These are phyloP conservation scores for Psilocybe azurescens DNA, from an alignment of 768 basidiomycete genomes.

Conservation along the genomic window DNA sequence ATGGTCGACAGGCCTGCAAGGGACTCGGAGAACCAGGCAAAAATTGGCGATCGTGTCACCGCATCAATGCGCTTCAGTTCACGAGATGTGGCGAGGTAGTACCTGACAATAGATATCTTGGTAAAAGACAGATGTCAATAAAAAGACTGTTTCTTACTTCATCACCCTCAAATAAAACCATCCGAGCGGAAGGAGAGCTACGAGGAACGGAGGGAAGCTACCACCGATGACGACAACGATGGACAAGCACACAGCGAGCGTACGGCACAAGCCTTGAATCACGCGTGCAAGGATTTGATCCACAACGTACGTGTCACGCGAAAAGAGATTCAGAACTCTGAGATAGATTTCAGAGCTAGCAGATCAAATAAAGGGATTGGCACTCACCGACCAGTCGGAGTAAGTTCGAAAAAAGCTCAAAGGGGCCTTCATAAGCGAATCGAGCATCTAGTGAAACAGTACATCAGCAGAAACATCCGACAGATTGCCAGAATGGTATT, in stretches of 20 bases:
- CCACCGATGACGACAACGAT: slow-evolving; percentile 76
- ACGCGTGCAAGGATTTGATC: slow-evolving; percentile 85
- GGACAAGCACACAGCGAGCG: slow-evolving; percentile 58
- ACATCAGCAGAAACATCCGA: slow-evolving; percentile 5
- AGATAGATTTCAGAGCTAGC: slow-evolving; percentile 2
- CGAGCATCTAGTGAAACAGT: slow-evolving; percentile 61
- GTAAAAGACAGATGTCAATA: neutral
- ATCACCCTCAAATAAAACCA: slow-evolving; percentile 86
- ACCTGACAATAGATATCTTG: slow-evolving; percentile 47
- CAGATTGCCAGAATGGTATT: slow-evolving; percentile 26
- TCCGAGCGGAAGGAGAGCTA: slow-evolving; percentile 75
- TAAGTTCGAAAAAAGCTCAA: slow-evolving; percentile 91
- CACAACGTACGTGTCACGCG: slow-evolving; percentile 85
- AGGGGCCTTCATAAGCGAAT: slow-evolving; percentile 82
- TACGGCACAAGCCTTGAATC: slow-evolving; percentile 74
- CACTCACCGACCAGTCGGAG: slow-evolving; percentile 79
- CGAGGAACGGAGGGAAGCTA: slow-evolving; percentile 83
- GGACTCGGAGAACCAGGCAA: slow-evolving; percentile 86
- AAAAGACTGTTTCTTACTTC: slow-evolving; percentile 51
- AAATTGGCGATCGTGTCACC: slow-evolving; percentile 89
- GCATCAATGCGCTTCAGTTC: slow-evolving; percentile 91
- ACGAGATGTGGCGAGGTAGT: slow-evolving; percentile 86
- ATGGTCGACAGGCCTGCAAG: slow-evolving; percentile 82
- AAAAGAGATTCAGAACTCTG: slow-evolving; percentile 90
- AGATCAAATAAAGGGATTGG: neutral